These are phyloP conservation scores for Daldinia vernicosa DNA, from an alignment of 495 filamentous ascomycete species.

Conservation along the genomic window DNA sequence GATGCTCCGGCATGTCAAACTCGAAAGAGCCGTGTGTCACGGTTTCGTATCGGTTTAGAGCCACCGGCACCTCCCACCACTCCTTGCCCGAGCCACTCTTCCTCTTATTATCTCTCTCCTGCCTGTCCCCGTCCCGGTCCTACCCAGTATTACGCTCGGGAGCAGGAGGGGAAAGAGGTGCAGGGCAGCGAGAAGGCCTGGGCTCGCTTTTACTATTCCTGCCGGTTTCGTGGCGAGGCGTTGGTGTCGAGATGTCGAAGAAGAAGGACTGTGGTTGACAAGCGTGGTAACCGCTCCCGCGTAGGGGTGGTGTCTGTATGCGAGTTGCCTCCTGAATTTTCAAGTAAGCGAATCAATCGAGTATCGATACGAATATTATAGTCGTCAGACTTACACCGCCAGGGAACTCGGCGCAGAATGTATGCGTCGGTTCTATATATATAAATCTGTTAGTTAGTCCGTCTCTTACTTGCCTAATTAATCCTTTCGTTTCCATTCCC, in stretches of 20 bases:
- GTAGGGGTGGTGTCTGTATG: slow-evolving; percentile 58
- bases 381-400: slow-evolving; percentile 43
- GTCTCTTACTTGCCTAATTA: background rate
- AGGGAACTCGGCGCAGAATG: slow-evolving; percentile 33
- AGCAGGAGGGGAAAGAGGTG: background rate
- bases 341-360: background rate
- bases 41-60: slow-evolving; percentile 21
- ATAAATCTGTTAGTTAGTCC: background rate
- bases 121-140: slow-evolving; percentile 20
- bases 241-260: slow-evolving; percentile 53
- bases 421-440: slow-evolving; percentile 4
- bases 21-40: slow-evolving; percentile 49
- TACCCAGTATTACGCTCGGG: slow-evolving; percentile 23
- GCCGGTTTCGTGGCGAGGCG: background rate
- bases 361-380: background rate
- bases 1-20: slow-evolving; percentile 69
- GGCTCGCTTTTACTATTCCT: background rate
- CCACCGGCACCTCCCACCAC: slow-evolving; percentile 47
- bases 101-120: slow-evolving; percentile 12
- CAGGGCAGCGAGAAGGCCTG: background rate
- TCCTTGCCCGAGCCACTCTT: slow-evolving; percentile 32
- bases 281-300: slow-evolving; percentile 35
- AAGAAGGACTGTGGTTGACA: slow-evolving; percentile 56
- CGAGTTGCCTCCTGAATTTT: slow-evolving; percentile 56
- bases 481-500: background rate